Evolutionary conservation across 495 filamentous ascomycete genomes (phyloP), one percentile per base, ranked within the genome.

Genomic region (Hypoxylon crocopeplum): DNA sequence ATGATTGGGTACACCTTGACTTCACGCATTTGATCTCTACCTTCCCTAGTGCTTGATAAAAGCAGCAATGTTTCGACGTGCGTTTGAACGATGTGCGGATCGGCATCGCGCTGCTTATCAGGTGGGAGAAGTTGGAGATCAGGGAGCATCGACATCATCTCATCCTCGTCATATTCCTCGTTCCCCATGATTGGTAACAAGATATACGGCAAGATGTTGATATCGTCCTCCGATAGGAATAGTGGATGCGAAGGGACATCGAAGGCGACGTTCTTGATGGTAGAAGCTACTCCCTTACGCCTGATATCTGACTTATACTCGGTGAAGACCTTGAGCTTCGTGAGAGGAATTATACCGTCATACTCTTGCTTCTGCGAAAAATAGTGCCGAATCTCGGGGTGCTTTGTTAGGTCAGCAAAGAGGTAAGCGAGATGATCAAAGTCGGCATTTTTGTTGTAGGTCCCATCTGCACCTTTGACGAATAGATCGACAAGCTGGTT

Each of bases 401-500:
- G 79, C 67, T 96, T 94, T 6, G 93, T 89, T 2, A 98, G 74
- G 62, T 98, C 93, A 29, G 93, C 94, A 72, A 98, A 94, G 39
- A 97, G 75, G 68, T 97, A 98, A 17, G 92, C 84, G 7, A 98
- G 81, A 70, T 97, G 96, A 73, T 98, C 92, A 70, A 83, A 98
- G 69, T 89, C 84, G 60, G 92, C 91, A n/a, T 88, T 51, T 64
- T 89, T 86, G 76, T 98, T 98, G 67, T 93, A 90, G 2, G 77
- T 74, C 0, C 87, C 88, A 50, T 90, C 86, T 2, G 89, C 85
- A 10, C 93, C 93, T 74, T 91, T 92, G 50, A 98, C 95, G 69
- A 98, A 98, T 66, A 93, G 88, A 70, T 97, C 94, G 64, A 98
- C 87, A 15, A 98, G 76, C 68, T 98, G 95, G 69, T 96, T 91